A percentile compares a stretch with the other conserved stretches of the same genome.
Conservation (phyloP, 1,284 basidiomycete genomes). For the Mixia osmundae region DNA sequence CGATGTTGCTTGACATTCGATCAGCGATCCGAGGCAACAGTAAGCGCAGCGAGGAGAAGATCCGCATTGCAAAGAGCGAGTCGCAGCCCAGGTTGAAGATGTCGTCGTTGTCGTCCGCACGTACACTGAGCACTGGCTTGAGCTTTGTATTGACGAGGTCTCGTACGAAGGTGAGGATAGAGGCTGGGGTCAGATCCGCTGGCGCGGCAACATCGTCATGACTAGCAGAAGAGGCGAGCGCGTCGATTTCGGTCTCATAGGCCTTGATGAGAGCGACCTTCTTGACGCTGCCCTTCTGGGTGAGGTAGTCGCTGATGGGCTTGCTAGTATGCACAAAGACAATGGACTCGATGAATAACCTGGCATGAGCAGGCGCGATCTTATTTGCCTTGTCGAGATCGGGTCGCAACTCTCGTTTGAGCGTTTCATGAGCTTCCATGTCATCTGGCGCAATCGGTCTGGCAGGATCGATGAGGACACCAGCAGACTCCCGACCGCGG, state of each 20-base stretch:
- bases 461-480: conserved; percentile 1
- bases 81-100: neutral
- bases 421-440: neutral
- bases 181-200: neutral
- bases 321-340: neutral
- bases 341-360: conserved; percentile 2
- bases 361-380: neutral
- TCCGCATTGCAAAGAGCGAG: neutral
- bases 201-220: neutral
- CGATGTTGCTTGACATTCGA: neutral
- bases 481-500: neutral
- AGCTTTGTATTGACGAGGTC: neutral
- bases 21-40: neutral
- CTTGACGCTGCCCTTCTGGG: neutral
- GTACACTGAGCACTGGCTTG: neutral
- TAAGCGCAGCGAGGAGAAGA: neutral
- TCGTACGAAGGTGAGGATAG: neutral
- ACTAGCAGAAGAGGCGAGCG: neutral
- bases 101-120: neutral
- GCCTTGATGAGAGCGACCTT: neutral
- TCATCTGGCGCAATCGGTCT: neutral
- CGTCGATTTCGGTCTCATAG: neutral
- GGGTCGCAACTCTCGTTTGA: neutral
- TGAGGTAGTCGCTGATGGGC: neutral
- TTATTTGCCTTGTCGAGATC: neutral